Evolutionary conservation across 164 flowering plant genomes (phyloP).

Genomic region (Nymphaea thermarum): DNA sequence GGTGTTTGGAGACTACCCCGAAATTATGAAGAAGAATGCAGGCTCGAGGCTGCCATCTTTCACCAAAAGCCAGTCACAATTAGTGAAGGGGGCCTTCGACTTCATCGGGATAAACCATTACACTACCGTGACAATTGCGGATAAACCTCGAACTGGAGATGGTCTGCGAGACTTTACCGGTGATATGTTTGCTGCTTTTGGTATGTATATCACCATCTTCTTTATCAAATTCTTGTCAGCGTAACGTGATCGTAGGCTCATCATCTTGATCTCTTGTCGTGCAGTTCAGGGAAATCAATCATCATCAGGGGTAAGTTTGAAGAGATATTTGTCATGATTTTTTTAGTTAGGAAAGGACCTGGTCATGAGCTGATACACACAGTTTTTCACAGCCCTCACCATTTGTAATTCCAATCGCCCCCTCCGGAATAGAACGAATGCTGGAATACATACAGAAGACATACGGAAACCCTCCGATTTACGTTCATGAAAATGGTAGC

Average conservation of each 20-base stretch:
- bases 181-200: conserved; percentile 24
- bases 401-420: conserved; percentile 13
- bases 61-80: conserved; percentile 24
- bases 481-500: conserved; percentile 31
- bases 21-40: conserved; percentile 27
- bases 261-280: conserved; percentile 1
- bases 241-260: neutral
- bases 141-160: conserved; percentile 20
- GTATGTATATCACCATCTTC: no score
- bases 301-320: conserved; percentile 14
- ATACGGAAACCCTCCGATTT: conserved; percentile 51
- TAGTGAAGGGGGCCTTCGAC: conserved; percentile 41
- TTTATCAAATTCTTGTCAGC: no score
- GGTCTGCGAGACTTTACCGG: conserved; percentile 21
- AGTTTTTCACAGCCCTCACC: neutral
- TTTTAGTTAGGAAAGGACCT: neutral
- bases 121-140: conserved; percentile 9
- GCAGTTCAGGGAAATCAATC: conserved; percentile 6
- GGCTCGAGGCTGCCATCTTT: conserved; percentile 43
- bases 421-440: conserved; percentile 22
- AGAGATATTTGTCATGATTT: neutral
- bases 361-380: conserved; percentile 6
- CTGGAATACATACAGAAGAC: conserved; percentile 41
- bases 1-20: conserved; percentile 43
- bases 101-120: conserved; percentile 54